These are phyloP conservation scores for Theileria equi DNA, from an alignment of 169 alveolate genomes.

Conservation along the genomic window DNA sequence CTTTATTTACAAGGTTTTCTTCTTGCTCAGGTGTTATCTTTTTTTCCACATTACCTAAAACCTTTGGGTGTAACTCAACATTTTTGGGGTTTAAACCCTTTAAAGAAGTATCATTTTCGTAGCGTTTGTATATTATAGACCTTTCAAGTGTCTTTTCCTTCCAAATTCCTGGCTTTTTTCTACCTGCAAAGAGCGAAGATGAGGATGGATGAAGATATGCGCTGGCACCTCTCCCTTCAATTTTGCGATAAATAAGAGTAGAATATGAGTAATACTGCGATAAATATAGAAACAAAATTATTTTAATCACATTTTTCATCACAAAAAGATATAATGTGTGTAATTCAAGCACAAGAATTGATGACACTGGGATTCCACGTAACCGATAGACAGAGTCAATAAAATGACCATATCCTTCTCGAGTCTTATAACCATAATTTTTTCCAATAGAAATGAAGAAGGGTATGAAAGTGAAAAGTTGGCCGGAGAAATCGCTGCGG, in stretches of 20 bases:
- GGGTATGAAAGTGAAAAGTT: conserved; percentile 4
- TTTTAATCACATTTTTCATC: conserved; percentile 44
- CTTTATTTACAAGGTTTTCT: conserved; percentile 59
- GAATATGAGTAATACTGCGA: background rate
- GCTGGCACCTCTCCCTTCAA: background rate
- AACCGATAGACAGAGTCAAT: background rate
- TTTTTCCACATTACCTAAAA: conserved; percentile 31
- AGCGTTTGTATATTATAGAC: background rate
- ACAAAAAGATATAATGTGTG: conserved; percentile 5
- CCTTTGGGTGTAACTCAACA: conserved; percentile 58
- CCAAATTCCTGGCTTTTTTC: background rate
- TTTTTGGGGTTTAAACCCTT: conserved; percentile 44
- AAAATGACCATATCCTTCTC: background rate
- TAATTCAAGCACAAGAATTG: background rate
- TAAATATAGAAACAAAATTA: background rate
- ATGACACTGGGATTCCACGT: background rate
- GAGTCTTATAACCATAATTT: conserved; percentile 4
- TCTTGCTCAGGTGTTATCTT: conserved; percentile 19
- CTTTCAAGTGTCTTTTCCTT: background rate
- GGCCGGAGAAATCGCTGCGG: conserved; percentile 10
- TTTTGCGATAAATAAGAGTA: background rate
- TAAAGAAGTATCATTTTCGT: background rate
- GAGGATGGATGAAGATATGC: background rate
- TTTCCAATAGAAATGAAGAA: background rate
- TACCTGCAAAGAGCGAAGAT: background rate